Base-by-base conservation (phyloP, 2,329 filamentous ascomycete genomes). In the Trichoderma koningiopsis region DNA sequence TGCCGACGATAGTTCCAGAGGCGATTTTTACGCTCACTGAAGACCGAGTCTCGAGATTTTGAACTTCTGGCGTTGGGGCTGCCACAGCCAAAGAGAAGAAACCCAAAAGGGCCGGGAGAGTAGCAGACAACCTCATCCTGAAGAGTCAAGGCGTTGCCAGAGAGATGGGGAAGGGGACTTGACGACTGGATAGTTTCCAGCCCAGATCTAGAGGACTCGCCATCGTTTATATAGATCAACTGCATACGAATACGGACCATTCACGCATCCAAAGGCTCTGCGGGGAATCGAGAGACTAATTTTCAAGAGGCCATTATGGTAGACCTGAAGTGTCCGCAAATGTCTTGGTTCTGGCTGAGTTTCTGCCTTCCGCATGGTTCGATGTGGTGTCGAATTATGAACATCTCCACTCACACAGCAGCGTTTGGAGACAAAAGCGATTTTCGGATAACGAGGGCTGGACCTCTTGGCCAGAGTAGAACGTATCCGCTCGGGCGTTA, bases 1-100 rank as follows among this genome's bases (percentile, higher is more conserved):
- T 68, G 47, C 88, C 88, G 53, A 85, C 76, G 40, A 92, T 80
- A 5, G 85, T 90, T 47, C 87, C 89, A 55, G 85, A 83, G 0
- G 84, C 78, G 43, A 89, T 84, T 19, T 83, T 79, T 60, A 90
- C 87, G 3, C 84, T 85, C 4, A 87, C 86, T 27, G 77, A 78
- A 40, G 81, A 83, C 56, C 83, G 79, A 72, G 83, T 83, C 68
- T 83, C 80, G 11, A 85, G 70, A 72, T 82, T 83, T 68, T 83
- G 69, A 7, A 71, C 40, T 11, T 57, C 65, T n/a, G 69, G 33
- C n/a, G 65, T 64, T 68, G 69, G 69, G 19, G 69, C 69, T 19
- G 65, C 64, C 8, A 59, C 35, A 29, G 43, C 59, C 29, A 65
- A 49, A 35, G 64, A 61, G 3, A 52, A 61, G 64, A 70, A 43